Base-by-base conservation (phyloP, 139 green algal species). In the Chlorella ohadii region DNA sequence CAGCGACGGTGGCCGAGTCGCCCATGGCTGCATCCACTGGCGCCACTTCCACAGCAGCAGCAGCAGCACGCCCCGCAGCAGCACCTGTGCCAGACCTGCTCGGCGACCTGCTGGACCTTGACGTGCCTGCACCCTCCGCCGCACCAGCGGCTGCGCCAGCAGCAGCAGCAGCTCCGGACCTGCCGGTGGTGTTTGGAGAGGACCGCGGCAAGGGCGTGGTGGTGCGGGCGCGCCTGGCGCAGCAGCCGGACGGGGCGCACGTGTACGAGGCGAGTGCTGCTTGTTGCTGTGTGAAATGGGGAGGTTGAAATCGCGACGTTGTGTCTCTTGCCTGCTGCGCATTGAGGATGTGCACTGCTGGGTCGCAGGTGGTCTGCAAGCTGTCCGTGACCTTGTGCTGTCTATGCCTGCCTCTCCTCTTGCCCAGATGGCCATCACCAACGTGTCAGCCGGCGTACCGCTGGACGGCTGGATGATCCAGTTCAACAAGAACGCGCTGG, bases 401-500 rank as follows among this genome's bases (percentile, higher is more conserved):
- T n/a, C n/a, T n/a, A n/a, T n/a, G n/a, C n/a, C n/a, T n/a, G n/a
- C 34, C 34, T 22, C 75, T 12, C 23, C 23, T 28, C 4, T 38
- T n/a, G 36, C 70, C 25, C 78, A 91, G 34, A 85, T 98, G n/a
- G 23, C 63, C 11, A 86, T 98, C 57, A 66, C 83, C 47, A 99
- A 98, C 85, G 56, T 25, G 19, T 76, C 19, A 28, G 66, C 75
- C 12, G 57, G 68, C 68, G 72, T 41, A 2, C 67, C 89, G 0
- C 71, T 99, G 72, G 93, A 98, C 87, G 95, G 94, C 16, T 95
- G 99, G 72, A 97, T 98, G 94, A 93, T 99, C 31, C 94, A 98
- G 88, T 94, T 99, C 74, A 99, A 99, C 92, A 96, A 94, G 82
- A 98, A 98, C 88, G 88, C 83, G 41, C 97, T 97, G 79, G 96